Base-by-base conservation (phyloP, 495 filamentous ascomycete species). In the Chaetomium fimeti region DNA sequence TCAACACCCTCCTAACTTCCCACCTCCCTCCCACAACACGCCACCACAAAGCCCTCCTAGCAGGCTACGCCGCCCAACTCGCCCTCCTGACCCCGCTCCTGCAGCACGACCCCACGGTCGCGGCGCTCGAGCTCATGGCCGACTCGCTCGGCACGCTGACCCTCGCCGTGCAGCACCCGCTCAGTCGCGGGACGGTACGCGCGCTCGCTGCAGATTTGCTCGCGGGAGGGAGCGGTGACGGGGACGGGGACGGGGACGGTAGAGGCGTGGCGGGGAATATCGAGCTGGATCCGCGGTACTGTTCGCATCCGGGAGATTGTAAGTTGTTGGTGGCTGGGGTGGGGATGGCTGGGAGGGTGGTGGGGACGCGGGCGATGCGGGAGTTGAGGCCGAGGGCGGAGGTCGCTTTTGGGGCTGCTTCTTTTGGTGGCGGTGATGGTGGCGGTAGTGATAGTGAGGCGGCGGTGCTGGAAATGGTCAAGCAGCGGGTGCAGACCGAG, bases 11-110 rank as follows among this genome's bases (percentile, higher is more conserved):
- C 38, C 38, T 5, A 15, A 36, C 32, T 36, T 9, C 63, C 12
- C 68, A 71, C 62, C 67, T 71, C 38, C 69, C 64, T 12, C 70
- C 74, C n/a, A 65, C 65, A 4, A 56, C 72, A 38, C 66, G 63
- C 25, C 71, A 72, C 15, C 76, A 82, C 65, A 25, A 72, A 0
- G 71, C 78, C 12, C 60, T 83, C 28, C 32, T 77, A 3, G 65
- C 65, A 49, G 82, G 81, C 24, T 84, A 78, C 62, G 57, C 28
- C 5, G 67, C 65, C 16, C 79, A 83, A 63, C 69, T 73, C 20
- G 29, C 27, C 12, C 69, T 76, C 27, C 64, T 75, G n/a, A 55
- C 66, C 45, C 65, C 64, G 16, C 70, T 73, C 20, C 47, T 71
- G 3, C 54, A 61, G 3, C 54, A 61, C 4, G 56, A 55, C 25